Evolutionary conservation across 179 eudicot species (phyloP).

Genomic region (Carnegiea gigantea): DNA sequence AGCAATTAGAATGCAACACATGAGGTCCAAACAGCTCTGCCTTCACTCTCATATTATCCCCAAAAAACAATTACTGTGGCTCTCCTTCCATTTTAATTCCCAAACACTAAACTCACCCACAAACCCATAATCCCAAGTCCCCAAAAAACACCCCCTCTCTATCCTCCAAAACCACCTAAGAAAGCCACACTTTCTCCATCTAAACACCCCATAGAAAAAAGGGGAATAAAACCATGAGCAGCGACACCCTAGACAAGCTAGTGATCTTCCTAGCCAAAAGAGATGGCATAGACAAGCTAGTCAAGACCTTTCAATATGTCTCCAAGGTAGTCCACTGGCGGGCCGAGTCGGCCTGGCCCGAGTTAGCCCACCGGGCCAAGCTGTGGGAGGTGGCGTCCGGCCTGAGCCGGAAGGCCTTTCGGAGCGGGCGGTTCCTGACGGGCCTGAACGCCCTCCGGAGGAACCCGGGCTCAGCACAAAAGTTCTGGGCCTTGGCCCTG

Average conservation of each 20-base stretch:
- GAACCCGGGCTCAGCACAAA: conserved; percentile 55
- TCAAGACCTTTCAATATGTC: conserved; percentile 92
- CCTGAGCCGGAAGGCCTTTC: conserved; percentile 86
- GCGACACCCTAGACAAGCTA: conserved; percentile 83
- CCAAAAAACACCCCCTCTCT: background rate
- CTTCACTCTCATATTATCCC: conserved; percentile 25
- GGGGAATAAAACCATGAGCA: conserved; percentile 39
- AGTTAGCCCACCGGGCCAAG: conserved; percentile 63
- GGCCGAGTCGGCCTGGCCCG: conserved; percentile 46
- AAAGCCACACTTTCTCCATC: background rate
- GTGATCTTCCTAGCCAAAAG: conserved; percentile 90
- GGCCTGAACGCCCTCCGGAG: conserved; percentile 78
- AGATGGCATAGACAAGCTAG: conserved; percentile 95
- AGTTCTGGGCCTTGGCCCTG: conserved; percentile 52
- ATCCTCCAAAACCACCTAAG: conserved; percentile 7
- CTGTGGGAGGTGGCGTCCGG: conserved; percentile 86
- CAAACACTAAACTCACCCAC: conserved; percentile 19
- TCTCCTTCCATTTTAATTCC: conserved; percentile 28
- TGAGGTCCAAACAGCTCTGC: conserved; percentile 45
- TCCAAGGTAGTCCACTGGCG: conserved; percentile 84
- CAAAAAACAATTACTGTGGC: conserved; percentile 42
- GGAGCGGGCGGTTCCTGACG: conserved; percentile 71
- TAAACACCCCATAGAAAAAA: background rate
- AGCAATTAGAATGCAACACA: conserved; percentile 22
- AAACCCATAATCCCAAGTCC: conserved; percentile 5